Evolutionary conservation across 2,329 filamentous ascomycete genomes (phyloP), one percentile per base, ranked within the genome.

Genomic region (Cercospora berteroae): DNA sequence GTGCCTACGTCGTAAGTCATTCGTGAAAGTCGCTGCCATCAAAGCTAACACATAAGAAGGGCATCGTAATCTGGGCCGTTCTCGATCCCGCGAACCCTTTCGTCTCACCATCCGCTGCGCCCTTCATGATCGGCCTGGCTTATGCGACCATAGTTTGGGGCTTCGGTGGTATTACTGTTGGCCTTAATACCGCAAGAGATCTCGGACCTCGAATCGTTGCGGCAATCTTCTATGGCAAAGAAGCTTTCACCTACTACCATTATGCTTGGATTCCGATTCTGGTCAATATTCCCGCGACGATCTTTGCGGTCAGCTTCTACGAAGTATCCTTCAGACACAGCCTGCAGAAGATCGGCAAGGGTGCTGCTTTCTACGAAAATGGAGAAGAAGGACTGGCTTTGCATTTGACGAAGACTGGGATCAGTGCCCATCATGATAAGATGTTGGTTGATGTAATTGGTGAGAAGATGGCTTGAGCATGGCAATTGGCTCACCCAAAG

Each of bases 41-140:
- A 5, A 25, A 7, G 36, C 60, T 63, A 29, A 63, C 48, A 16
- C 16, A 6, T 1, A 13, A 6, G n/a, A 50, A 63, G 61, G 83
- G 82, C 29, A 79, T 88, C 66, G 77, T 87, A 13, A 87, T 88
- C 74, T 88, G 86, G 85, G 81, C 85, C 7, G 80, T 79, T 56
- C 79, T 87, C 33, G 86, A 88, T 74, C 84, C 84, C 0, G 84
- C 85, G 10, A 88, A 88, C 74, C 85, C 85, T 0, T 87, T 88
- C 74, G 79, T 88, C 27, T 76, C 80, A 7, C 80, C 85, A 5
- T 65, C 77, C 9, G 76, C 77, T 25, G 82, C 82, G 0, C 84
- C 85, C 4, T 86, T 86, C 69, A 80, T 83, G 39, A 87, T 88
- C 70, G 86, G 86, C 10, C 72, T 87, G 4, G 85, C 81, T 5